Conservation (phyloP, 2,329 filamentous ascomycete species). For the Pestalotiopsis sp. region DNA sequence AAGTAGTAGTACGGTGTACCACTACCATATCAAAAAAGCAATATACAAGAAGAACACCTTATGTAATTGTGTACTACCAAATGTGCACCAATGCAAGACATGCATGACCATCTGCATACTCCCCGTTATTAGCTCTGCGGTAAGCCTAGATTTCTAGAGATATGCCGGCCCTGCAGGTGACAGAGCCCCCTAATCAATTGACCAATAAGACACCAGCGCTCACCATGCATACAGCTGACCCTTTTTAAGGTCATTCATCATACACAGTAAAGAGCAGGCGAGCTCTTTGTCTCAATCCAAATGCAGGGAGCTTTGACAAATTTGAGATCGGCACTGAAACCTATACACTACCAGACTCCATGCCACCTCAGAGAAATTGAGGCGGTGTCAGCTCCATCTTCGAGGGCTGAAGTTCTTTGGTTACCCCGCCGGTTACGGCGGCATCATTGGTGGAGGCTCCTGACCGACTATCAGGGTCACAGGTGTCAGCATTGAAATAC, state of each 20-base stretch:
- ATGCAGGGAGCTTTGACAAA: neutral
- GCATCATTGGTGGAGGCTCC: conserved; percentile 5
- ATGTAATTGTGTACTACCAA: no score
- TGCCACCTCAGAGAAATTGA: neutral
- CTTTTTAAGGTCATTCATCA: neutral
- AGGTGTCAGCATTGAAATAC: neutral
- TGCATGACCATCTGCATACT: no score
- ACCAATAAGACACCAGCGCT: neutral
- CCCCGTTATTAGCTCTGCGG: no score
- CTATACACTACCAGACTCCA: neutral
- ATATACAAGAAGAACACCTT: no score
- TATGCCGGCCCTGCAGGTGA: neutral
- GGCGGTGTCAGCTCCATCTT: neutral
- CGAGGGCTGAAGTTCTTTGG: neutral
- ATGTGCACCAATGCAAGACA: no score
- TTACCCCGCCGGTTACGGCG: conserved; percentile 7
- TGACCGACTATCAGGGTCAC: neutral
- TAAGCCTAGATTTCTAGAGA: no score
- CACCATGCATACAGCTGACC: neutral
- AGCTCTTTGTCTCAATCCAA: neutral
- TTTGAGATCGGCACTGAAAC: neutral
- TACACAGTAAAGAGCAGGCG: neutral
- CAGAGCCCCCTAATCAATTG: neutral
- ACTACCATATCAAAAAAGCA: no score
- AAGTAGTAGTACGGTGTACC: no score